Evolutionary conservation across 2,329 filamentous ascomycete genomes (phyloP).

Genomic region (Talaromyces sp.): DNA sequence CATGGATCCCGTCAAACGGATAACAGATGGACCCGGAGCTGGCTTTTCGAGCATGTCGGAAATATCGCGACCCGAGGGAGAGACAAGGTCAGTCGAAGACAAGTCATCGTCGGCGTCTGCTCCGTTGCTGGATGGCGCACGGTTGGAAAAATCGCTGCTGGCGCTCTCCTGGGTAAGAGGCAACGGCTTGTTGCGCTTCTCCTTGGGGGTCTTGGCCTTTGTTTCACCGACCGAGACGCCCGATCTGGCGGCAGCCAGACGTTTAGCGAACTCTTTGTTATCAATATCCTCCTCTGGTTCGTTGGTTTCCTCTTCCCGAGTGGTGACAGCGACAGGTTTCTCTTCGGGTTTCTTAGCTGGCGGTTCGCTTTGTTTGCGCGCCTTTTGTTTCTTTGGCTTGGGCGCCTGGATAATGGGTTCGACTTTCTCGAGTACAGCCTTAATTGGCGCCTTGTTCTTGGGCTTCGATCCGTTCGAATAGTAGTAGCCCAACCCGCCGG

Average conservation of each 20-base stretch:
- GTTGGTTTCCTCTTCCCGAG: slow-evolving; percentile 29
- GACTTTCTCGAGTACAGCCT: slow-evolving; percentile 32
- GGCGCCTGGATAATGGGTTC: slow-evolving; percentile 33
- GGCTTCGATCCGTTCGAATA: slow-evolving; percentile 36
- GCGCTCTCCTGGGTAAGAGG: slow-evolving; percentile 41
- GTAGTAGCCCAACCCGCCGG: slow-evolving; percentile 41
- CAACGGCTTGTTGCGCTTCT: slow-evolving; percentile 65
- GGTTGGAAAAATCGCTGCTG: slow-evolving; percentile 50
- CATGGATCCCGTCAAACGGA: slow-evolving; percentile 69
- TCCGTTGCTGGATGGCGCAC: slow-evolving; percentile 66
- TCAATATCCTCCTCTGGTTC: slow-evolving; percentile 64
- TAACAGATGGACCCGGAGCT: slow-evolving; percentile 64
- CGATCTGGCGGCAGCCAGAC: slow-evolving; percentile 66
- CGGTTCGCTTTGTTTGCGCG: slow-evolving; percentile 32
- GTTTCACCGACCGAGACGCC: slow-evolving; percentile 56
- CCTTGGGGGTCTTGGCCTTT: slow-evolving; percentile 51
- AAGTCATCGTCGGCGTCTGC: slow-evolving; percentile 78
- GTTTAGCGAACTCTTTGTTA: slow-evolving; percentile 72
- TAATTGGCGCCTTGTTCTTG: slow-evolving; percentile 32
- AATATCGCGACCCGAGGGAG: slow-evolving; percentile 59
- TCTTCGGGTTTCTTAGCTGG: slow-evolving; percentile 29
- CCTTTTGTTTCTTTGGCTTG: slow-evolving; percentile 41
- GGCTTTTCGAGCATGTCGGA: slow-evolving; percentile 87
- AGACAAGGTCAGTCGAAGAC: slow-evolving; percentile 60
- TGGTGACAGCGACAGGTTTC: slow-evolving; percentile 25